Conservation (phyloP, 805 yeast genomes). For the Barnettozyma sucrosica region DNA sequence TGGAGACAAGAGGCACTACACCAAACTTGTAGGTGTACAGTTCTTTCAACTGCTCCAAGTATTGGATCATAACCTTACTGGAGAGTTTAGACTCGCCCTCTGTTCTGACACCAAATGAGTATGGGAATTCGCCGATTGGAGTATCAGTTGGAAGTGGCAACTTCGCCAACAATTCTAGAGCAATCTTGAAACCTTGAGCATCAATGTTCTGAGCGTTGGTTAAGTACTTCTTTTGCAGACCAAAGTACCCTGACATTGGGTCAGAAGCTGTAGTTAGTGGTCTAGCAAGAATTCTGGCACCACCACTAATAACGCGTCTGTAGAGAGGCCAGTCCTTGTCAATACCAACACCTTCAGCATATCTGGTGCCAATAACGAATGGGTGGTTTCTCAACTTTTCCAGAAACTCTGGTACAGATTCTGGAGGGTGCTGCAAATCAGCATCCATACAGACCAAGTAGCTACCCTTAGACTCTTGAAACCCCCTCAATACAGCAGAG, state of each 20-base stretch:
- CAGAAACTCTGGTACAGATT: conserved; percentile 40
- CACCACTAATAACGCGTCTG: conserved; percentile 43
- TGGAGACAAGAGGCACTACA: conserved; percentile 30
- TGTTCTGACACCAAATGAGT: conserved; percentile 47
- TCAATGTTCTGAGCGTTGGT: conserved; percentile 30
- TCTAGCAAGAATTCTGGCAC: conserved; percentile 43
- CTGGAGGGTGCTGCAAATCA: conserved; percentile 50
- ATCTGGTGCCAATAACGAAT: conserved; percentile 45
- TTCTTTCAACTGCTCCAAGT: conserved; percentile 41
- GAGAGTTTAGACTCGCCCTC: conserved; percentile 48
- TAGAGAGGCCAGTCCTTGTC: conserved; percentile 49
- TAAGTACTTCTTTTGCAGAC: conserved; percentile 41
- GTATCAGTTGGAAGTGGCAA: conserved; percentile 34
- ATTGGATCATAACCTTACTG: conserved; percentile 44
- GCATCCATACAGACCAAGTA: conserved; percentile 49
- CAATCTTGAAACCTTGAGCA: conserved; percentile 45
- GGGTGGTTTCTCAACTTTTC: conserved; percentile 36
- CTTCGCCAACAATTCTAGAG: conserved; percentile 42
- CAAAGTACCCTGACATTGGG: conserved; percentile 50
- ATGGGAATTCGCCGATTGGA: conserved; percentile 42
- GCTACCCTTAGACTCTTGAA: conserved; percentile 41
- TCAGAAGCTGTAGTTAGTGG: conserved; percentile 47
- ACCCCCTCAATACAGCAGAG: conserved; percentile 45
- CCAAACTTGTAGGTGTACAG: conserved; percentile 43
- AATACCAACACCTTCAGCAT: conserved; percentile 49